Conservation (phyloP, 164 flowering plant genomes). For the Chimonanthus praecox region DNA sequence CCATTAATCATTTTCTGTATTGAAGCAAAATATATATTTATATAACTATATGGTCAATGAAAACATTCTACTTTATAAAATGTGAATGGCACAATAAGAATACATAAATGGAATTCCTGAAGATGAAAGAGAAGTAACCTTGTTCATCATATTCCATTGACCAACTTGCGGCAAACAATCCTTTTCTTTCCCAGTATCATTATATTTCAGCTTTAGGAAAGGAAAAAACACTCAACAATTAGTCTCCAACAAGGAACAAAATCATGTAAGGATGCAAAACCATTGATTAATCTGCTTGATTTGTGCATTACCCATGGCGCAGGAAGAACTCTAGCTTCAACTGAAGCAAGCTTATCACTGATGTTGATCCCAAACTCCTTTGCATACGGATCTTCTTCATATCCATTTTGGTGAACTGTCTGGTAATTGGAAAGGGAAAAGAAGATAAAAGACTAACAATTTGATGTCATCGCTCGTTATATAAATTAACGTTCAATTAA, state of each 20-base stretch:
- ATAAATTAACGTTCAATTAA: background rate
- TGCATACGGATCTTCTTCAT: constrained; percentile 50
- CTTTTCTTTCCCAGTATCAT: constrained; percentile 59
- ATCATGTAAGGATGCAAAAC: background rate
- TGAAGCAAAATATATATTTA: background rate
- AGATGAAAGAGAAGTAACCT: constrained; percentile 28
- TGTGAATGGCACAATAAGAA: background rate
- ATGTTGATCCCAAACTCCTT: constrained; percentile 56
- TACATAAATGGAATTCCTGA: background rate
- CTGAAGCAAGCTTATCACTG: constrained; percentile 42
- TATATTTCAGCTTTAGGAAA: constrained; percentile 46
- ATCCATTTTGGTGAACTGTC: constrained; percentile 50
- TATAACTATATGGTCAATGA: background rate
- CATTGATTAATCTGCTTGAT: background rate
- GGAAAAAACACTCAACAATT: background rate
- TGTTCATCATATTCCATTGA: constrained; percentile 78
- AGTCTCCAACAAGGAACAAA: background rate
- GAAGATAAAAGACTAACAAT: background rate
- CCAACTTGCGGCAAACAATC: constrained; percentile 60
- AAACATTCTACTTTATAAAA: background rate
- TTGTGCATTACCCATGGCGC: constrained; percentile 55
- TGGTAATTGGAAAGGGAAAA: constrained; percentile 10
- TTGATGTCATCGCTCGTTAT: background rate
- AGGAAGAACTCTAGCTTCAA: constrained; percentile 71
- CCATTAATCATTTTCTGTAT: constrained; percentile 63